These are phyloP conservation scores for Lachnellula occidentalis DNA, from an alignment of 2,329 filamentous ascomycete genomes.

Conservation along the genomic window DNA sequence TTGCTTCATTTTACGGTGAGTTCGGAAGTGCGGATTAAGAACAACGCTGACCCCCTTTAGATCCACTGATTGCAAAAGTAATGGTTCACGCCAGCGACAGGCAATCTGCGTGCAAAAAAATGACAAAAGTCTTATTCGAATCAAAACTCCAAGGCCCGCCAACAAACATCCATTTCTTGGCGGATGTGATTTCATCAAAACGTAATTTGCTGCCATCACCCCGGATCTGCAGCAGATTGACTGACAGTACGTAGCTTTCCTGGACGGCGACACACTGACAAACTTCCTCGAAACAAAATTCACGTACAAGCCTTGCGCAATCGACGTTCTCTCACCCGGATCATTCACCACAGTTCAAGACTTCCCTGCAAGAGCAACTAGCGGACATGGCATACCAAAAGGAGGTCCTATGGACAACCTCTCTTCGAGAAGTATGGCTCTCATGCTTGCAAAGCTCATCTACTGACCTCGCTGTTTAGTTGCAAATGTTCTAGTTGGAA, in stretches of 20 bases:
- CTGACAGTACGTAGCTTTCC: constrained; percentile 10
- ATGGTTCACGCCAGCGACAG: constrained; percentile 57
- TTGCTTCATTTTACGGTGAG: constrained; percentile 63
- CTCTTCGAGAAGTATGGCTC: constrained; percentile 8
- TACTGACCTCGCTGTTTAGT: constrained; percentile 25
- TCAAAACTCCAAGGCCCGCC: constrained; percentile 47
- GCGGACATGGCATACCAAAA: constrained; percentile 37
- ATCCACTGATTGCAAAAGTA: constrained; percentile 71
- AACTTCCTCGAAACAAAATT: constrained; percentile 32
- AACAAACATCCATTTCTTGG: constrained; percentile 50
- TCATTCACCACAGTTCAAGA: constrained; percentile 37
- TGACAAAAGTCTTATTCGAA: constrained; percentile 54
- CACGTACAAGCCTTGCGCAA: constrained; percentile 21
- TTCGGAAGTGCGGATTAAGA: background rate
- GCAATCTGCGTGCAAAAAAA: constrained; percentile 56
- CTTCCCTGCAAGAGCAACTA: constrained; percentile 35
- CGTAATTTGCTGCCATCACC: background rate
- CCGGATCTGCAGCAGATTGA: background rate
- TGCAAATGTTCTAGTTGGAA: constrained; percentile 56
- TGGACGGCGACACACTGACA: constrained; percentile 34
- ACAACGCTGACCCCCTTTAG: background rate
- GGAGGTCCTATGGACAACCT: constrained; percentile 38
- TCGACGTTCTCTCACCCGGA: constrained; percentile 36
- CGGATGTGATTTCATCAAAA: constrained; percentile 43
- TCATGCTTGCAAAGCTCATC: background rate